Evolutionary conservation across 1,139 yeast genomes (phyloP).

Genomic region (Taphrina pruni): DNA sequence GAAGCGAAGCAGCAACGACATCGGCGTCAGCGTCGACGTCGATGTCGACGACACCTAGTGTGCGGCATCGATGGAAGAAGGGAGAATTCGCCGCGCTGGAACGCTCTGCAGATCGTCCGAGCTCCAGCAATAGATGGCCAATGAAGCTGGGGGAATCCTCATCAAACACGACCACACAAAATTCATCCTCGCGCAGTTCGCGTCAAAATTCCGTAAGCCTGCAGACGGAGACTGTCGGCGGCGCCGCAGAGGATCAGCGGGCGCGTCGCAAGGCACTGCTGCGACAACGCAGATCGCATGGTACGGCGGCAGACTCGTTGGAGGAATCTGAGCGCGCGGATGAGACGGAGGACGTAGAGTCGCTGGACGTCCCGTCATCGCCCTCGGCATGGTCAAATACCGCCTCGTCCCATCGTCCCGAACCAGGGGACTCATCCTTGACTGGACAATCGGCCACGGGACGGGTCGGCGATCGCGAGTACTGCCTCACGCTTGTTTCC

Average conservation of each 20-base stretch:
- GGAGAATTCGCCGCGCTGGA: neutral
- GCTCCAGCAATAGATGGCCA: neutral
- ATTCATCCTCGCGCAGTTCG: constrained; percentile 7
- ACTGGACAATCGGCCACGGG: constrained; percentile 4
- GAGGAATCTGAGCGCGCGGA: constrained; percentile 4
- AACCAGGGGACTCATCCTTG: neutral
- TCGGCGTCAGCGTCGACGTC: too few species aligned
- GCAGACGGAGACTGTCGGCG: neutral
- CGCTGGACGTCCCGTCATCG: constrained; percentile 9
- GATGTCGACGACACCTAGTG: neutral
- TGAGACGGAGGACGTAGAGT: constrained; percentile 7
- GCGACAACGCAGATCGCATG: neutral
- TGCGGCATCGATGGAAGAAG: neutral
- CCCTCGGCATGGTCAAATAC: constrained; percentile 18
- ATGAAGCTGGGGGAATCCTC: neutral
- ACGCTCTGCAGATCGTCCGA: neutral
- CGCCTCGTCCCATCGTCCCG: neutral
- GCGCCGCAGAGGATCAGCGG: constrained; percentile 1
- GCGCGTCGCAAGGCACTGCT: neutral
- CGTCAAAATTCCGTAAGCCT: constrained; percentile 1
- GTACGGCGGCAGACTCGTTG: neutral
- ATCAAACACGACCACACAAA: neutral
- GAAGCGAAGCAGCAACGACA: neutral
- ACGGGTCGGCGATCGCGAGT: constrained; percentile 6
- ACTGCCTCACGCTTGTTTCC: constrained; percentile 7